Evolutionary conservation across 495 filamentous ascomycete genomes (phyloP), one percentile per base, ranked within the genome.

Genomic region (Amphirosellinia nigrospora): DNA sequence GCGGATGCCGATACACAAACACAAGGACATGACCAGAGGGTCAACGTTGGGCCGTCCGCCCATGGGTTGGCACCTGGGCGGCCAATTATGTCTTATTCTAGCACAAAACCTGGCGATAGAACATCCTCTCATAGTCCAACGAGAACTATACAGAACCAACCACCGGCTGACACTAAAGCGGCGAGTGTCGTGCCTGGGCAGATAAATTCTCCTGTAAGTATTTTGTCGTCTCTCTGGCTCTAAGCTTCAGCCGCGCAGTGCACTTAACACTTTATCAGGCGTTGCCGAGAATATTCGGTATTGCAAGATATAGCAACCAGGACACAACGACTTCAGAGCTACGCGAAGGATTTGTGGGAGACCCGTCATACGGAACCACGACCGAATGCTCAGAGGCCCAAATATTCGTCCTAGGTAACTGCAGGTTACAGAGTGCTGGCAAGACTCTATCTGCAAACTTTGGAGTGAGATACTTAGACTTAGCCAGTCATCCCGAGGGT

Each of bases 401-500:
- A 38, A 9, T 46, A 11, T 68, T 68, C 7, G 6, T 13, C 8
- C 19, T 50, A 3, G 66, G 55, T 9, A 38, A 60, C 11, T 55
- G 66, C 28, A 36, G n/a, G 7, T 32, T 68, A 34, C 38, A 60
- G 38, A 68, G 41, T 6, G 26, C 9, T 2, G 66, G 53, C 11
- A 46, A 8, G 48, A 0, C 23, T 48, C 11, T 68, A 23, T 36
- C 38, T 43, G 41, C 32, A n/a, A 26, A 28, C 19, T 16, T 55
- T 15, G 53, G 41, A 21, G 66, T 19, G n/a, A 7, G 10, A 36
- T 68, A 68, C 16, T 16, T 50, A 32, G 66, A 45, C 66, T 61
- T 48, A 16, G 19, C 28, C 19, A 21, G 1, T 19, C 21, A 34
- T 9, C 66, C 39, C 5, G 16, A 36, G 13, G 66, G 66, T 10